Conservation (phyloP, 2,329 filamentous ascomycete genomes). For the Penicillium sp. region DNA sequence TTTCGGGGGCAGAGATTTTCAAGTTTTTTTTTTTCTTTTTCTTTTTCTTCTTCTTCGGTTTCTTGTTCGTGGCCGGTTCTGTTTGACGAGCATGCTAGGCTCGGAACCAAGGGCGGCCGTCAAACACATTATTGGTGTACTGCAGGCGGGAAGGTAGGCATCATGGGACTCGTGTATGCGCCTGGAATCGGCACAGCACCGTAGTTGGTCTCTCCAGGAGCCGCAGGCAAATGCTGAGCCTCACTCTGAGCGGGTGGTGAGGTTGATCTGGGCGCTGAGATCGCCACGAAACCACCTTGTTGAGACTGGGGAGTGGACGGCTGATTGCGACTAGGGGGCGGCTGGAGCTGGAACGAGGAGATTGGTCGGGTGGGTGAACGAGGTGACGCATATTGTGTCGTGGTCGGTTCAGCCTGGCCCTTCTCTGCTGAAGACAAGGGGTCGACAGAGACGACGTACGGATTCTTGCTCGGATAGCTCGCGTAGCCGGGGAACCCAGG, state of each 20-base stretch:
- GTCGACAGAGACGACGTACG: conserved; percentile 36
- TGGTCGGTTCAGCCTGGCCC: conserved; percentile 47
- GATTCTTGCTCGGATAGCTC: conserved; percentile 56
- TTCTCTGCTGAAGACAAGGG: conserved; percentile 48
- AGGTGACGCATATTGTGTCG: conserved; percentile 53
- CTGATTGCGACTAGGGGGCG: conserved; percentile 73
- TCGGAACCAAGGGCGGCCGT: neutral
- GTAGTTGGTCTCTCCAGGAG: conserved; percentile 77
- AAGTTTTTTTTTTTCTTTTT: too few relatives aligned
- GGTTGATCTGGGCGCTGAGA: conserved; percentile 23
- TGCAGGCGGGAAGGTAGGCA: conserved; percentile 35
- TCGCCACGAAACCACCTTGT: conserved; percentile 57
- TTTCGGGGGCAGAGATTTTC: too few relatives aligned
- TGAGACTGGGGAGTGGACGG: conserved; percentile 66
- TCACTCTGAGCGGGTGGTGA: conserved; percentile 25
- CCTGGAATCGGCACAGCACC: conserved; percentile 83
- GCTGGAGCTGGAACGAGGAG: conserved; percentile 74
- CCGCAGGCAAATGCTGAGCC: conserved; percentile 61
- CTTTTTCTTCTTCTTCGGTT: too few relatives aligned
- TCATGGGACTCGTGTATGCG: conserved; percentile 59
- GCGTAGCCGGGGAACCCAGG: conserved; percentile 61
- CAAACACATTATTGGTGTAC: conserved; percentile 15
- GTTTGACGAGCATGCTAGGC: neutral
- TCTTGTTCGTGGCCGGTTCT: neutral
- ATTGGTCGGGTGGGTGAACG: conserved; percentile 54